Percentiles rank a stretch among this genome's conserved stretches.
Conservation (phyloP, 495 filamentous ascomycete genomes). For the Neohortaea acidophila region DNA sequence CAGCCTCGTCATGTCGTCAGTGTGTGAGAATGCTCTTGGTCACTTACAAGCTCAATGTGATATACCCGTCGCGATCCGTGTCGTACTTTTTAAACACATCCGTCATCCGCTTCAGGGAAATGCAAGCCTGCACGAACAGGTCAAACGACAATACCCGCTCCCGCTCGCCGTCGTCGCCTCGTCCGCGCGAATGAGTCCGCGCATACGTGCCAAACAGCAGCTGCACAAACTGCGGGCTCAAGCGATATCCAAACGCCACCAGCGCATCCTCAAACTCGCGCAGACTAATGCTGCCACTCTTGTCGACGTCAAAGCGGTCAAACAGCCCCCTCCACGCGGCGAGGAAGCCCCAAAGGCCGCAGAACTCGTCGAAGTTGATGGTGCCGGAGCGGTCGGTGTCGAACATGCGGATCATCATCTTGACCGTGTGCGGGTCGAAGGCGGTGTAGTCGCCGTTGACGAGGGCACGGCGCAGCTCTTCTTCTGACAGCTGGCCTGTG, state of each 20-base stretch:
- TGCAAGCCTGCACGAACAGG: slow-evolving; percentile 94
- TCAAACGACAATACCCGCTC: slow-evolving; percentile 78
- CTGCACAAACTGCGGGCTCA: slow-evolving; percentile 66
- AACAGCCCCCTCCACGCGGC: slow-evolving; percentile 87
- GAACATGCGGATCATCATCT: slow-evolving; percentile 99
- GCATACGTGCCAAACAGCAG: slow-evolving; percentile 63
- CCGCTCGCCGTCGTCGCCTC: slow-evolving; percentile 21
- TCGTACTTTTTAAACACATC: slow-evolving; percentile 99
- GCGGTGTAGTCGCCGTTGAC: slow-evolving; percentile 92
- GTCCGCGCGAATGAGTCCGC: slow-evolving; percentile 22
- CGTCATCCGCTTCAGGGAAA: slow-evolving; percentile 92
- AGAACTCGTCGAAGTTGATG: slow-evolving; percentile 92
- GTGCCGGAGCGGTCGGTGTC: slow-evolving; percentile 75
- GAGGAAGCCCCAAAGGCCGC: slow-evolving; percentile 86
- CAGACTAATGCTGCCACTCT: slow-evolving; percentile 68
- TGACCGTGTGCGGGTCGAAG: slow-evolving; percentile 91
- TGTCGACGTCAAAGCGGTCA: slow-evolving; percentile 86
- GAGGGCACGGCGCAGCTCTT: slow-evolving; percentile 76
- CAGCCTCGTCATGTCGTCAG: slow-evolving; percentile 1
- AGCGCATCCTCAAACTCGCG: slow-evolving; percentile 84
- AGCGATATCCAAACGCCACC: slow-evolving; percentile 84
- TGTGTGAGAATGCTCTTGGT: background rate
- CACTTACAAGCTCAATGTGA: slow-evolving; percentile 31
- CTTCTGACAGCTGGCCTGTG: slow-evolving; percentile 67
- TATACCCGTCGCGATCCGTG: slow-evolving; percentile 74